A percentile compares a stretch with the other conserved stretches of the same genome.
phyloP scores from a whole-genome alignment of 495 filamentous ascomycete species.

The Penicillium chermesinum region DNA sequence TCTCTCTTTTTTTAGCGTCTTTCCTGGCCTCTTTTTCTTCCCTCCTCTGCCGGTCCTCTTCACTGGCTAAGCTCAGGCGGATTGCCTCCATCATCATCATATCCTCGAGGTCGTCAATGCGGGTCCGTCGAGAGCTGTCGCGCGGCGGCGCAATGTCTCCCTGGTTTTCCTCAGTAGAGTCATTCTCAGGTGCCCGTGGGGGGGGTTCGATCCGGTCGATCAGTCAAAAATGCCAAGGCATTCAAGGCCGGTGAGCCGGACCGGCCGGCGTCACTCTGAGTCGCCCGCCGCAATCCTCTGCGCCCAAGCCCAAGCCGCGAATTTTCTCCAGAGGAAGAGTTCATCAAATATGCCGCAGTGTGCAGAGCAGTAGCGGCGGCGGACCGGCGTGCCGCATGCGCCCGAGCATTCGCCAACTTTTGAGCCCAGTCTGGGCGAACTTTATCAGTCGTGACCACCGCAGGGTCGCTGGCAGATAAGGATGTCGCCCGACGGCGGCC shows the following conservation, averaged over 20 bases:
- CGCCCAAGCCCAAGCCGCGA: conserved; percentile 44
- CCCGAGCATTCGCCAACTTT: conserved; percentile 79
- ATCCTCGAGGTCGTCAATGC: conserved; percentile 87
- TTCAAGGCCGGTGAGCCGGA: conserved; percentile 44
- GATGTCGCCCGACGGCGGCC: conserved; percentile 70
- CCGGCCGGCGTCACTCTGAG: conserved; percentile 31
- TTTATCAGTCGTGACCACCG: conserved; percentile 85
- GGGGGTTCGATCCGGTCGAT: conserved; percentile 29
- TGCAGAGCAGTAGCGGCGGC: conserved; percentile 93
- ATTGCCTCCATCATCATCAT: conserved; percentile 99
- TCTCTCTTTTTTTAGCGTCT: conserved; percentile 76
- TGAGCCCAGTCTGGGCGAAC: conserved; percentile 92
- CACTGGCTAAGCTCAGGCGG: conserved; percentile 75
- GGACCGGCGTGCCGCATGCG: conserved; percentile 77
- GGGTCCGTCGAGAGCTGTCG: conserved; percentile 55
- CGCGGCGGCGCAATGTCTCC: conserved; percentile 45
- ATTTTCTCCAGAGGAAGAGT: conserved; percentile 49
- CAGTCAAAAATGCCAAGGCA: conserved; percentile 48
- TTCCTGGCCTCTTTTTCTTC: conserved; percentile 77
- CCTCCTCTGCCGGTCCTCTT: conserved; percentile 80
- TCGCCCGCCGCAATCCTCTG: conserved; percentile 40
- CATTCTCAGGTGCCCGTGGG: conserved; percentile 32
- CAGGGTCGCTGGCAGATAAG: conserved; percentile 70
- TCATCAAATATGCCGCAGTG: conserved; percentile 90
- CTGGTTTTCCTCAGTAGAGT: conserved; percentile 38